Evolutionary conservation across 1,139 yeast genomes (phyloP).

Genomic region (Yarrowia galli): DNA sequence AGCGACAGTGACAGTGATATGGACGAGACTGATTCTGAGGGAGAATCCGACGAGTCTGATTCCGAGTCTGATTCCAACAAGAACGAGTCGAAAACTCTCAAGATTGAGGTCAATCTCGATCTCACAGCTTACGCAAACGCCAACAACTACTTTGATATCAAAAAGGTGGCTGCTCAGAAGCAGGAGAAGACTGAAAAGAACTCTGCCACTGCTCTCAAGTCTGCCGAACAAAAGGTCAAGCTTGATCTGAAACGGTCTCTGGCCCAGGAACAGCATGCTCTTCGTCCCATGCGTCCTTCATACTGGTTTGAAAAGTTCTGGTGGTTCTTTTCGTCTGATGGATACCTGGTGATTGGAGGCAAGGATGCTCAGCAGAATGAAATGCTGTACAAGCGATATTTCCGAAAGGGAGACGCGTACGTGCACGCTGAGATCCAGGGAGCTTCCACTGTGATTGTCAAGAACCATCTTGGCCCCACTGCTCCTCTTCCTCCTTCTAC

Average conservation of each 20-base stretch:
- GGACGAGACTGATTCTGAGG: constrained; percentile 50
- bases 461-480: constrained; percentile 62
- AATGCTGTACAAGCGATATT: constrained; percentile 78
- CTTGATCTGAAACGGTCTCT: constrained; percentile 73
- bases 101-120: constrained; percentile 70
- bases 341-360: constrained; percentile 86
- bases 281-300: constrained; percentile 61
- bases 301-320: constrained; percentile 93
- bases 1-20: constrained; percentile 47
- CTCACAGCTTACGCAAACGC: constrained; percentile 91
- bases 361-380: constrained; percentile 87
- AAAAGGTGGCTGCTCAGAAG: constrained; percentile 77
- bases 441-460: constrained; percentile 76
- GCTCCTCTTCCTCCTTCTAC: constrained; percentile 79
- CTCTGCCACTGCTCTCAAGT: constrained; percentile 78
- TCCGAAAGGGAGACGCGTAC: constrained; percentile 71
- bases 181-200: constrained; percentile 82
- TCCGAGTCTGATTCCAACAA: constrained; percentile 42
- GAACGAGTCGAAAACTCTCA: constrained; percentile 47
- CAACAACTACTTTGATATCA: constrained; percentile 79
- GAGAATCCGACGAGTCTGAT: constrained; percentile 50
- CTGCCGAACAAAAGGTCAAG: constrained; percentile 80
- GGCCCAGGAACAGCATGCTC: constrained; percentile 64
- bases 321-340: constrained; percentile 93
- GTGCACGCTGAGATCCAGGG: constrained; percentile 81